Base-by-base conservation (phyloP, 768 basidiomycete species). In the Russula foetens region DNA sequence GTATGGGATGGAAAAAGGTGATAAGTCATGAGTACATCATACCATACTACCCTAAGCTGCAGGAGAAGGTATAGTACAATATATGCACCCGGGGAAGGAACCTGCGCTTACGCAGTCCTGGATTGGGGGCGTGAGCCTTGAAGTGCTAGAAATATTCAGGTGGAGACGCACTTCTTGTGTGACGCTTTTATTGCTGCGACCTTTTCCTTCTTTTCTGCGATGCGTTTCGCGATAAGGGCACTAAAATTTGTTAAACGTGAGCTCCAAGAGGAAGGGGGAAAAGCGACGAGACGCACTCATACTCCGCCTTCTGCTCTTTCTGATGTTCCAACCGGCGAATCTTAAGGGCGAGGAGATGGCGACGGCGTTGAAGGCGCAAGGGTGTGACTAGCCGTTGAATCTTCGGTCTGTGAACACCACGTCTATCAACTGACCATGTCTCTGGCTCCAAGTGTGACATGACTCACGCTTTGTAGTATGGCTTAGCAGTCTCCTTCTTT, bases 321-420 rank as follows among this genome's bases (percentile, higher is more conserved):
- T 96, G 94, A 73, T 79, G 82, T 71, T 93, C 90, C 71, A 92
- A 79, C 75, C 85, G 84, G 75, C 92, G 84, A 72, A 87, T 85
- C 77, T 92, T 88, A 78, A 98, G 83, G 48, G 92, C 83, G 67
- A 77, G 84, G 71, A 96, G 84, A 80, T 91, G 93, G 68, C 96
- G 90, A 75, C 92, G 89, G 76, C 94, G 91, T 77, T 99, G 96
- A 71, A 98, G 89, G 70, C 94, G 91, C 71, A 90, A 71, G 68
- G 95, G 95, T 49, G 94, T 98, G 68, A 98, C 94, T 62, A 98
- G 84, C 71, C 95, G 85, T 77, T 97, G 93, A 74, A 98, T 97
- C 81, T 96, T 96, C 70, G 95, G 93, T 69, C 92, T 92, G 49
- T 14, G 44, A 43, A 53, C 11, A 23, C 60, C 53, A 29, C 9